Evolutionary conservation across 441 rosid genomes (phyloP).

Genomic region (Gossypium laxum): DNA sequence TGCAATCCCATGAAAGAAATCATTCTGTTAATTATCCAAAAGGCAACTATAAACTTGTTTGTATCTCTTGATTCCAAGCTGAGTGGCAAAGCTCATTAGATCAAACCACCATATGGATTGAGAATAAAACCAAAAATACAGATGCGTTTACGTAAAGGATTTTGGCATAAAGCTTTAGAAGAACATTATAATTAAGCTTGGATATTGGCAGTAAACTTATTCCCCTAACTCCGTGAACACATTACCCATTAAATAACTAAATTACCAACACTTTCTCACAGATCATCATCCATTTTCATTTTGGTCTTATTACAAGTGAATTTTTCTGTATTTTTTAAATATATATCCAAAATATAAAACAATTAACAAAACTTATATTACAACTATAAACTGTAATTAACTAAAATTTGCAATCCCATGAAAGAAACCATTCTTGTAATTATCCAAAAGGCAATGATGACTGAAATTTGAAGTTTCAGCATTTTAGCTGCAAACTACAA

Average conservation of each 20-base stretch:
- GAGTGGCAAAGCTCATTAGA: conserved; percentile 29
- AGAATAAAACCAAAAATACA: background rate
- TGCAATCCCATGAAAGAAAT: background rate
- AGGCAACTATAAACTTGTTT: conserved; percentile 34
- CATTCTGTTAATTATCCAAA: background rate
- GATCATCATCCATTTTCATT: background rate
- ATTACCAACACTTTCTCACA: background rate
- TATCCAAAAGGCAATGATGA: background rate
- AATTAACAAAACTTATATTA: background rate
- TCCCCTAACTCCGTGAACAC: background rate
- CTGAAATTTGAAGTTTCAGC: background rate
- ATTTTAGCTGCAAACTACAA: background rate
- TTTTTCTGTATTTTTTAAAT: background rate
- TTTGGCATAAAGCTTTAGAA: background rate
- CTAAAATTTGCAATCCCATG: background rate
- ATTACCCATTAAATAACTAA: background rate
- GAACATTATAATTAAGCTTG: background rate
- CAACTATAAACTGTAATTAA: background rate
- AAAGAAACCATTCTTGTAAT: background rate
- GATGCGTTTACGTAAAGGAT: background rate
- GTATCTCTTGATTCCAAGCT: conserved; percentile 87
- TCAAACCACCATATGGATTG: background rate
- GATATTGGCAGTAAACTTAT: background rate
- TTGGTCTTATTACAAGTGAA: background rate
- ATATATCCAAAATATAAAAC: background rate